Conservation (phyloP, 2,329 filamentous ascomycete species). For the Didymella arachidicola region DNA sequence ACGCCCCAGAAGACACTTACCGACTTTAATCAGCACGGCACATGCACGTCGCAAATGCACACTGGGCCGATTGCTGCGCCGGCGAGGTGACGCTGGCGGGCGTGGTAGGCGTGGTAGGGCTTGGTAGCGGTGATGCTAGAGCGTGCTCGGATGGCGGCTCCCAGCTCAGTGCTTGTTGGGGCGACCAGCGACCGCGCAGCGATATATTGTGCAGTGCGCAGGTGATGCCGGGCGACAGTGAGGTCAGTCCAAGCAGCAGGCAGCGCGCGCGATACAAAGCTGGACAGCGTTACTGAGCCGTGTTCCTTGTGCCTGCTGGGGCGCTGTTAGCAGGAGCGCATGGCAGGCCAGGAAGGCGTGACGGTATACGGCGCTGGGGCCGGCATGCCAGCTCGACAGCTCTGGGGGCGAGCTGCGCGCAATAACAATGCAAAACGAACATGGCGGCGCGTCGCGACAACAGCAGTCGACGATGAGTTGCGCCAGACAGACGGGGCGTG, state of each 20-base stretch:
- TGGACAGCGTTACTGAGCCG: conserved; percentile 28
- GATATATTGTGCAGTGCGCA: conserved; percentile 42
- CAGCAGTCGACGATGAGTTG: conserved; percentile 21
- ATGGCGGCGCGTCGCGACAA: conserved; percentile 15
- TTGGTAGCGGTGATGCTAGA: conserved; percentile 24
- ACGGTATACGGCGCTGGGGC: conserved; percentile 20
- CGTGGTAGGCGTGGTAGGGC: conserved; percentile 10
- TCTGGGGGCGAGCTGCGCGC: conserved; percentile 8
- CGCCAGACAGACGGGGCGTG: conserved; percentile 17
- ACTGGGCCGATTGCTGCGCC: conserved; percentile 34
- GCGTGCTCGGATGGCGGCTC: conserved; percentile 33
- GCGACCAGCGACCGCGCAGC: conserved; percentile 28
- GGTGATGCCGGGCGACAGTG: conserved; percentile 35
- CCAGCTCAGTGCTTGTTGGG: conserved; percentile 26
- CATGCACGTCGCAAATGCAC: conserved; percentile 45
- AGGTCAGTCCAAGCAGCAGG: conserved; percentile 28
- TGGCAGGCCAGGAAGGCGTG: conserved; percentile 22
- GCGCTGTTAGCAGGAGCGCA: conserved; percentile 36
- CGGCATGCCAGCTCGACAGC: conserved; percentile 8
- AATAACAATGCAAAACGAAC: conserved; percentile 7
- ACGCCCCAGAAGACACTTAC: conserved; percentile 47
- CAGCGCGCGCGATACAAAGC: conserved; percentile 35
- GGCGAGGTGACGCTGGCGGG: conserved; percentile 34
- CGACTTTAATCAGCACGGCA: conserved; percentile 47
- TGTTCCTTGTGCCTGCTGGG: conserved; percentile 32